Conservation (phyloP, 768 basidiomycete genomes). For the Leccinum longicurvipes region DNA sequence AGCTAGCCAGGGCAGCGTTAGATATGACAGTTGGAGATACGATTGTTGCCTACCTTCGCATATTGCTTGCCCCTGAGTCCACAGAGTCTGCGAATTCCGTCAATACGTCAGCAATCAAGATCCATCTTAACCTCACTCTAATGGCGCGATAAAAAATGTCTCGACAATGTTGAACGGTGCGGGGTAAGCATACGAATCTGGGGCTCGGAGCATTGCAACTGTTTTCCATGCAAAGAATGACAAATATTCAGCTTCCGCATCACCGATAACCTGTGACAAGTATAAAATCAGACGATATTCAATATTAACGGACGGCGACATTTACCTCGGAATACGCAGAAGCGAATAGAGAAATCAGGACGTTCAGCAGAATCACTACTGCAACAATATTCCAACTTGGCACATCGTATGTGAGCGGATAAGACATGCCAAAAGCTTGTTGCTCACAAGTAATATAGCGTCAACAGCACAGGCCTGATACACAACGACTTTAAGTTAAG, state of each 20-base stretch:
- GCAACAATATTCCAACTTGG: slow-evolving; percentile 79
- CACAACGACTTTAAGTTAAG: background rate
- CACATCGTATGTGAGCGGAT: background rate
- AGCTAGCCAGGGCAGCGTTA: slow-evolving; percentile 39
- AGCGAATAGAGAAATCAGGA: slow-evolving; percentile 93
- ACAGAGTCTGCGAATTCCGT: slow-evolving; percentile 35
- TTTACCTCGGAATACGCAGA: slow-evolving; percentile 86
- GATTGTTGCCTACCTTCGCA: slow-evolving; percentile 42
- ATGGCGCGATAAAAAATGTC: slow-evolving; percentile 71
- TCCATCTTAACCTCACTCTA: slow-evolving; percentile 60
- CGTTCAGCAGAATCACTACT: slow-evolving; percentile 83
- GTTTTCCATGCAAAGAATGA: slow-evolving; percentile 90
- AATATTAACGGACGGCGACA: background rate
- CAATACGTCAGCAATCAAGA: background rate
- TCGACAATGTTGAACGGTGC: slow-evolving; percentile 93
- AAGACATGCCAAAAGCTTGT: background rate
- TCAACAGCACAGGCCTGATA: slow-evolving; percentile 52
- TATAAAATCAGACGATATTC: background rate
- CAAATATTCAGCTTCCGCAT: slow-evolving; percentile 88
- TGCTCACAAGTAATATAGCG: slow-evolving; percentile 76
- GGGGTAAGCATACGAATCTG: slow-evolving; percentile 79
- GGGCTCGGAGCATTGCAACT: slow-evolving; percentile 78
- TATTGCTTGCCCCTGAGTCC: slow-evolving; percentile 52
- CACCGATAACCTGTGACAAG: slow-evolving; percentile 60
- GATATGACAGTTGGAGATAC: background rate